phyloP scores from a whole-genome alignment of 129 eudicot species.

The Sambucus nigra region DNA sequence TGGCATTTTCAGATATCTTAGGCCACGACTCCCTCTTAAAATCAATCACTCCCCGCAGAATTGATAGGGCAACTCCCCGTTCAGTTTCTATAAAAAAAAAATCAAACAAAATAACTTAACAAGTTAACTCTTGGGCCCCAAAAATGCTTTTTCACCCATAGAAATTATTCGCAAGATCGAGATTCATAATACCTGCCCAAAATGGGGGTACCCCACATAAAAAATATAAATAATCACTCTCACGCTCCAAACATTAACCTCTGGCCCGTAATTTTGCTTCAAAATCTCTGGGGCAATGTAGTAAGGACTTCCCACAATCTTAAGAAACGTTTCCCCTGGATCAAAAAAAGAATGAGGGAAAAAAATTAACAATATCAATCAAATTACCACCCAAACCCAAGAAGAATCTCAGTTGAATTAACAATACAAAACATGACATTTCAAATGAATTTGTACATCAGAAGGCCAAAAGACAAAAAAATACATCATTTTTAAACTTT shows the following conservation, averaged over 20 bases:
- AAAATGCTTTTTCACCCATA: neutral
- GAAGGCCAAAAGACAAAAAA: too few species aligned
- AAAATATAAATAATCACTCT: slow-evolving; percentile 90
- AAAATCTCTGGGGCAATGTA: slow-evolving; percentile 84
- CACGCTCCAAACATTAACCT: slow-evolving; percentile 93
- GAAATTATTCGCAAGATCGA: neutral
- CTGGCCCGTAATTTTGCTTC: slow-evolving; percentile 83
- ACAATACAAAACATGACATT: too few species aligned
- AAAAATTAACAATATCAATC: neutral
- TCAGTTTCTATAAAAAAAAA: slow-evolving; percentile 59
- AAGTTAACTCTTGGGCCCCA: neutral
- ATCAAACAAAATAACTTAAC: neutral
- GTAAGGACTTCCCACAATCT: slow-evolving; percentile 96
- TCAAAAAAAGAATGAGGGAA: neutral
- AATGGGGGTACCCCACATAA: slow-evolving; percentile 98
- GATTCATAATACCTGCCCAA: slow-evolving; percentile 71
- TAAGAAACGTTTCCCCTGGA: slow-evolving; percentile 81
- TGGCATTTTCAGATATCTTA: slow-evolving; percentile 79
- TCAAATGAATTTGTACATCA: too few species aligned
- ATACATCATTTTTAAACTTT: too few species aligned
- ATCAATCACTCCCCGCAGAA: slow-evolving; percentile 73
- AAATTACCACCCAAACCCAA: neutral
- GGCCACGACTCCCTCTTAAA: slow-evolving; percentile 99
- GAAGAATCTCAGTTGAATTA: too few species aligned
- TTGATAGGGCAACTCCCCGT: slow-evolving; percentile 95